Evolutionary conservation across 495 filamentous ascomycete species (phyloP).

Genomic region (Evernia prunastri): DNA sequence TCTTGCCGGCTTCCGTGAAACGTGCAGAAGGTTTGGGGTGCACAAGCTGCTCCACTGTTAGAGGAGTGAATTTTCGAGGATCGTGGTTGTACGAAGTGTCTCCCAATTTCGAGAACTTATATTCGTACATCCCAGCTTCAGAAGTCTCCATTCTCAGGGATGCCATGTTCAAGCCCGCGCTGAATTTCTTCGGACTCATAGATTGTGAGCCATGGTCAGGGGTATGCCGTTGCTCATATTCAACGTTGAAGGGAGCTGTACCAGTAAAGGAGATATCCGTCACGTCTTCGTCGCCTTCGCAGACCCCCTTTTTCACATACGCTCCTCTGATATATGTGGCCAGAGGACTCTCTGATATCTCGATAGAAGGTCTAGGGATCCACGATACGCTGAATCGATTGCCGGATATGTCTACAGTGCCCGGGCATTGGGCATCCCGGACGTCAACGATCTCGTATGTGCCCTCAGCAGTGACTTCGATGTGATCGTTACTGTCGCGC

Average conservation of each 20-base stretch:
- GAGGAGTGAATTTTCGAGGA: constrained; percentile 45
- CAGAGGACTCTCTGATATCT: constrained; percentile 54
- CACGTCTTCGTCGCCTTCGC: constrained; percentile 86
- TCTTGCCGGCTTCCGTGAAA: constrained; percentile 83
- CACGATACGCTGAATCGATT: constrained; percentile 73
- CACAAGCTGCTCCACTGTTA: constrained; percentile 75
- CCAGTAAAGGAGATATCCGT: constrained; percentile 74
- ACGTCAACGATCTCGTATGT: constrained; percentile 73
- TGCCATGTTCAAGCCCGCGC: constrained; percentile 61
- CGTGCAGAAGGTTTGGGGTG: constrained; percentile 70
- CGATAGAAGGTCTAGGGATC: constrained; percentile 72
- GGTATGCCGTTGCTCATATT: constrained; percentile 71
- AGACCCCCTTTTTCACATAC: constrained; percentile 71
- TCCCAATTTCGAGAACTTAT: constrained; percentile 71
- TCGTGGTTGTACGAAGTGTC: constrained; percentile 80
- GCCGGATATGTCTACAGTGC: constrained; percentile 63
- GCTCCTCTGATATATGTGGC: constrained; percentile 42
- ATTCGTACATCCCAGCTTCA: constrained; percentile 74
- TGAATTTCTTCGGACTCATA: constrained; percentile 57
- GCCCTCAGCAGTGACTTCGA: constrained; percentile 60
- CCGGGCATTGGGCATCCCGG: constrained; percentile 70
- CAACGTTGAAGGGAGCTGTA: constrained; percentile 73
- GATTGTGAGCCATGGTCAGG: constrained; percentile 55
- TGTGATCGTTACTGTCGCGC: constrained; percentile 59
- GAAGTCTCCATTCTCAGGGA: constrained; percentile 78